Conservation (phyloP, 2,329 filamentous ascomycete genomes). For the Tolypocladium paradoxum region DNA sequence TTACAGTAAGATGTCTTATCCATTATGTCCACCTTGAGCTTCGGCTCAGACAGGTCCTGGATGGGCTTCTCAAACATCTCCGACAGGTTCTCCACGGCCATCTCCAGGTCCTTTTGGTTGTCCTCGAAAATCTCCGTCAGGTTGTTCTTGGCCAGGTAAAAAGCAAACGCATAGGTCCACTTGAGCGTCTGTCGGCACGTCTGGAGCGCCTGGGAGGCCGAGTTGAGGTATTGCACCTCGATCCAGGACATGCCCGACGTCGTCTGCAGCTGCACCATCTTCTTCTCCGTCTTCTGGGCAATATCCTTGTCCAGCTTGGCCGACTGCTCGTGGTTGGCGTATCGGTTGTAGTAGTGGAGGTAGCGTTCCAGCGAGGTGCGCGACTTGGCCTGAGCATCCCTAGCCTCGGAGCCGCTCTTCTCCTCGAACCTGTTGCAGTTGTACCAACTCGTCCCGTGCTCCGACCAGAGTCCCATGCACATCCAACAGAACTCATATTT, state of each 20-base stretch:
- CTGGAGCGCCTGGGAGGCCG: slow-evolving; percentile 85
- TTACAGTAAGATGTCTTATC: slow-evolving; percentile 98
- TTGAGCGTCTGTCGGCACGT: slow-evolving; percentile 97
- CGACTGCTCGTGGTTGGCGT: slow-evolving; percentile 97
- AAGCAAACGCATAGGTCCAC: slow-evolving; percentile 98
- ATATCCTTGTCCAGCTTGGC: slow-evolving; percentile 95
- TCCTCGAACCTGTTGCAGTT: slow-evolving; percentile 98
- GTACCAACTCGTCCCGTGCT: slow-evolving; percentile 98
- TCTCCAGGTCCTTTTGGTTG: slow-evolving; percentile 94
- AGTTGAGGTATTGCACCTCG: slow-evolving; percentile 92
- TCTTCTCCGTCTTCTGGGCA: slow-evolving; percentile 93
- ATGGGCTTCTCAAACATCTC: slow-evolving; percentile 99
- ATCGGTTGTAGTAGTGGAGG: slow-evolving; percentile 96
- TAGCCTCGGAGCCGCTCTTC: slow-evolving; percentile 82
- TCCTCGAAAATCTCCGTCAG: slow-evolving; percentile 96
- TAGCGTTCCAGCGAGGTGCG: slow-evolving; percentile 91
- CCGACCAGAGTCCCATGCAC: slow-evolving; percentile 98
- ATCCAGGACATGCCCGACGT: slow-evolving; percentile 98
- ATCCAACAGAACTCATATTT: slow-evolving; percentile 99
- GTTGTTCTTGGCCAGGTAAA: slow-evolving; percentile 93
- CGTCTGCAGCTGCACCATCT: slow-evolving; percentile 94
- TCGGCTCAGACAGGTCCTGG: slow-evolving; percentile 71
- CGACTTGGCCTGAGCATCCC: slow-evolving; percentile 85
- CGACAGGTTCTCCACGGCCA: slow-evolving; percentile 93
- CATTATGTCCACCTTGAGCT: slow-evolving; percentile 95